Base-by-base conservation (phyloP, 495 filamentous ascomycete species). In the Barbatosphaeria neglecta region DNA sequence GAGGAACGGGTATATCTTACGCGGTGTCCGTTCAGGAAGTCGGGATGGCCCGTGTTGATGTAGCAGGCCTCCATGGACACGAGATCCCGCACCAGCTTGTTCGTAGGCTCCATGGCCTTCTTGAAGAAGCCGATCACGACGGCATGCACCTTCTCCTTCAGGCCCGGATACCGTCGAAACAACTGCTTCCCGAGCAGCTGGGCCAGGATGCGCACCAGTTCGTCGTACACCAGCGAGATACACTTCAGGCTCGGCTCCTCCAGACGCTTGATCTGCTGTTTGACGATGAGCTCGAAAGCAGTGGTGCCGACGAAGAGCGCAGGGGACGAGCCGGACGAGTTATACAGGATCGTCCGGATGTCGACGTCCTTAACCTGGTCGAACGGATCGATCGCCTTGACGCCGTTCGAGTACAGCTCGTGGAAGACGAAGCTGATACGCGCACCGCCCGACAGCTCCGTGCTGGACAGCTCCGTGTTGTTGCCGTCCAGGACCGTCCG, bases 381-480 rank as follows among this genome's bases (percentile, higher is more conserved):
- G 61, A 99, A 99, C 15, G 93, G 93, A 63, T 97, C 93, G 18
- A 99, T 84, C 0, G 93, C 90, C 73, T 96, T 97, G 61, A 99
- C 80, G 66, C 93, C 93, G 65, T 99, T 99, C 37, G 89, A 81
- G 66, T 97, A 99, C 13, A 99, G 70, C 62, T 99, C 93, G 63
- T 99, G 93, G 76, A 95, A 99, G 35, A 99, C 93, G 58, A 99
- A 99, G 67, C 87, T 95, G 63, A 99, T 99, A 76, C 93, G 82
- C 45, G 93, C 93, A 68, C 93, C 93, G 47, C 93, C 93, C 1
- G 90, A 96, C 48, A 99, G 70, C 63, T 99, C 93, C 19, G 84
- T 76, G 66, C 85, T 94, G 25, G 93, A 97, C 6, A 98, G 71
- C 57, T 99, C 93, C 52, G 85, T 83, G 64, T 93, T 97, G 65